phyloP scores from a whole-genome alignment of 371 early-diverging fungal species.

The Mortierella sp. region DNA sequence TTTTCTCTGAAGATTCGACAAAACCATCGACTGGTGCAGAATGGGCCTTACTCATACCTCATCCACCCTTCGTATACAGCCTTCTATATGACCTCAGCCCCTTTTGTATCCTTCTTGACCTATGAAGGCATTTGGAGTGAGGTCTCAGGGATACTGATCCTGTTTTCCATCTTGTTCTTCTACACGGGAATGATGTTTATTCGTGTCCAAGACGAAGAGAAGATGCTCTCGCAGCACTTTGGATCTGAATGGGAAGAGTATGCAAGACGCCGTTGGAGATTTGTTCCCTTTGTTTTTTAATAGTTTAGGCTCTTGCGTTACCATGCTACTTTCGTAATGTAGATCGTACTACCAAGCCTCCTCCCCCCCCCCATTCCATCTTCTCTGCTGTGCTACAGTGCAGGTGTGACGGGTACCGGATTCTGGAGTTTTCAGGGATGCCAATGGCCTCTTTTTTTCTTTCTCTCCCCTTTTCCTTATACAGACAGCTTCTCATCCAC shows the following conservation, averaged over 20 bases:
- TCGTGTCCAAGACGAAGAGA: conserved; percentile 6
- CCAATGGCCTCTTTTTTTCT: too few species aligned
- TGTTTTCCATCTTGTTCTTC: too few species aligned
- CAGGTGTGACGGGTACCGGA: too few species aligned
- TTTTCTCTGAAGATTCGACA: conserved; percentile 16
- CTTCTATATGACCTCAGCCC: not conserved
- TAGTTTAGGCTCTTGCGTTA: too few species aligned
- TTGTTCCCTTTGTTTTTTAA: conserved; percentile 17
- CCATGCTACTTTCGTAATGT: too few species aligned
- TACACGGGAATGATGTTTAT: not conserved
- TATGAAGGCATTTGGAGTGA: conserved; percentile 13
- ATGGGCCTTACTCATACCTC: conserved; percentile 25
- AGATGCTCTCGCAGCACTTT: conserved; percentile 9
- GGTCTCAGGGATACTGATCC: not conserved
- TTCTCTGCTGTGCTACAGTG: too few species aligned
- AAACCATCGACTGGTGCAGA: conserved; percentile 12
- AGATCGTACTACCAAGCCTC: too few species aligned
- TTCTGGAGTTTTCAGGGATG: too few species aligned
- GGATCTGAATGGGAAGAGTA: conserved; percentile 7
- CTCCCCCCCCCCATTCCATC: too few species aligned
- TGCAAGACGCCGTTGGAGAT: conserved; percentile 3
- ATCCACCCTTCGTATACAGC: conserved; percentile 28
- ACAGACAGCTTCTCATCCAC: too few species aligned
- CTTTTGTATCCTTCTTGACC: not conserved
- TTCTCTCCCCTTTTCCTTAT: too few species aligned